A percentile compares a stretch with the other conserved stretches of the same genome.
phyloP scores from a whole-genome alignment of 306 rosid genomes.

The Carpinus fangiana region DNA sequence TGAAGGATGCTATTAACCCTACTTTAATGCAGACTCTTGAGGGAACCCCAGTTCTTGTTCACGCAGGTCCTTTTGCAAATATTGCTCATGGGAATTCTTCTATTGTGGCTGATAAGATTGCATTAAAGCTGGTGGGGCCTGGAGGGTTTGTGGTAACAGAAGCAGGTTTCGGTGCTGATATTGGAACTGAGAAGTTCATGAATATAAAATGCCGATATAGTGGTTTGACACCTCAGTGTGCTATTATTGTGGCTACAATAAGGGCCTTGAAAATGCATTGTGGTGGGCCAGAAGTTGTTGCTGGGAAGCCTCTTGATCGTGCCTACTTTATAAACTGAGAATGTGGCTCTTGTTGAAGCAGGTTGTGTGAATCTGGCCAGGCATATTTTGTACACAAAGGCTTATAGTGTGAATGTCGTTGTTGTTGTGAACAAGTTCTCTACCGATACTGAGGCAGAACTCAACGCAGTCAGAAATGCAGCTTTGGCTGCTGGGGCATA shows the following conservation, averaged over 20 bases:
- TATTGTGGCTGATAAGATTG: conserved; percentile 95
- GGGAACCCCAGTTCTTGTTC: conserved; percentile 99
- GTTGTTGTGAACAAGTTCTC: conserved; percentile 90
- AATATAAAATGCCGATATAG: conserved; percentile 94
- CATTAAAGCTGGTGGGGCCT: conserved; percentile 87
- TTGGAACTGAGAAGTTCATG: conserved; percentile 95
- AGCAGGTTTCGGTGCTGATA: conserved; percentile 99
- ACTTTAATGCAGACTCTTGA: conserved; percentile 99
- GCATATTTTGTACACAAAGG: conserved; percentile 72
- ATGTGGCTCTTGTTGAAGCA: conserved; percentile 78
- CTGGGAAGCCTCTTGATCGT: conserved; percentile 90
- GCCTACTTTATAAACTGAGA: conserved; percentile 84
- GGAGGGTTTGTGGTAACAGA: conserved; percentile 99
- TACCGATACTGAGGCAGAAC: conserved; percentile 86
- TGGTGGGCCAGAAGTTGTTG: conserved; percentile 92
- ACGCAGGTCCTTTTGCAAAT: conserved; percentile 97
- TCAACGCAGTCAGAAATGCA: conserved; percentile 65
- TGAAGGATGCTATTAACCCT: conserved; percentile 97
- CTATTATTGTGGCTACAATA: conserved; percentile 85
- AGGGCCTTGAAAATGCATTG: conserved; percentile 98
- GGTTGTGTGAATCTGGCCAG: conserved; percentile 91
- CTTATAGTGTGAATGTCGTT: conserved; percentile 89
- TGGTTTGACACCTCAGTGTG: conserved; percentile 91
- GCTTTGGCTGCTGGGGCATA: conserved; percentile 86
- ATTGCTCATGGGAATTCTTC: conserved; percentile 99